These are phyloP conservation scores for Aspergillus sp. DNA, from an alignment of 2,329 filamentous ascomycete species.

Conservation along the genomic window DNA sequence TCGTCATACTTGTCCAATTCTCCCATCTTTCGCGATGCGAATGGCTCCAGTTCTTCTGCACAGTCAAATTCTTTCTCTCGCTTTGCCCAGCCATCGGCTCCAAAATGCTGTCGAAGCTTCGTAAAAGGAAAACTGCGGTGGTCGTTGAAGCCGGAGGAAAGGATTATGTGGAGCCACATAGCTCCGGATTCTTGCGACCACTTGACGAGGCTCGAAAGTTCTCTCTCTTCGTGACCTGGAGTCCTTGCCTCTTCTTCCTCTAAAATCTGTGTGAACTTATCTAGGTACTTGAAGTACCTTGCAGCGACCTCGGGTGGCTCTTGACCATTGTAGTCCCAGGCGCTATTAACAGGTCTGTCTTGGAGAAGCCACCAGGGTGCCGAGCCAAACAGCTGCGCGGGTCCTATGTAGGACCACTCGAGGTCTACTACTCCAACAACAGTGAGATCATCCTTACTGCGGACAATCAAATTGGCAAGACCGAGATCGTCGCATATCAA, in stretches of 20 bases:
- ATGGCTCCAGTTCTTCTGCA: slow-evolving; percentile 22
- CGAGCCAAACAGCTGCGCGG: slow-evolving; percentile 40
- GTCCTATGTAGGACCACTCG: slow-evolving; percentile 43
- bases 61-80: slow-evolving; percentile 24
- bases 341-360: slow-evolving; percentile 32
- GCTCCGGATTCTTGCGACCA: slow-evolving; percentile 37
- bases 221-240: slow-evolving; percentile 25
- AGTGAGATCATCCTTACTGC: slow-evolving; percentile 35
- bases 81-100: slow-evolving; percentile 23
- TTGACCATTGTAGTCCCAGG: slow-evolving; percentile 28
- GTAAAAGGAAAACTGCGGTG: slow-evolving; percentile 34
- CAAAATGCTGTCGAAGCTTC: slow-evolving; percentile 26
- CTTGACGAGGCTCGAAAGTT: slow-evolving; percentile 36
- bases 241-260: slow-evolving; percentile 36
- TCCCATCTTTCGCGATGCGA: slow-evolving; percentile 28
- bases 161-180: slow-evolving; percentile 42
- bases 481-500: slow-evolving; percentile 43
- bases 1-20: slow-evolving; percentile 35
- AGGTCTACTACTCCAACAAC: slow-evolving; percentile 40
- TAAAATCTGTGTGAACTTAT: slow-evolving; percentile 33
- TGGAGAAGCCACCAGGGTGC: slow-evolving; percentile 42
- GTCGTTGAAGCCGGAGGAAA: slow-evolving; percentile 36
- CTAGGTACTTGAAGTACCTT: slow-evolving; percentile 32
- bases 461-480: slow-evolving; percentile 41
- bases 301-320: slow-evolving; percentile 25